Percentiles rank a stretch among this genome's conserved stretches.
Conservation (phyloP, 208 protist genomes). For the Angomonas desouzai region DNA sequence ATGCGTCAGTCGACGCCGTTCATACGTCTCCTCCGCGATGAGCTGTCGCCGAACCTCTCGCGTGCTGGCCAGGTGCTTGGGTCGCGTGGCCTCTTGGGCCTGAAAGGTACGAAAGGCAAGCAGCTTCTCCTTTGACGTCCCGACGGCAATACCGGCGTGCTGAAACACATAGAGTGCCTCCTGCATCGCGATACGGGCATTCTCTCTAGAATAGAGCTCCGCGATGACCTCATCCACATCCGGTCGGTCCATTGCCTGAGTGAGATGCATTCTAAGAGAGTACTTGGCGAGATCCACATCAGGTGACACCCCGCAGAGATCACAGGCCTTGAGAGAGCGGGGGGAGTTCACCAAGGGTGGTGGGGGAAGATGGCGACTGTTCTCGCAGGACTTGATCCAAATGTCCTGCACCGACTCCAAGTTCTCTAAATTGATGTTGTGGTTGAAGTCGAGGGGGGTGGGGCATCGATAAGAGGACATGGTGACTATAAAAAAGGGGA, state of each 20-base stretch:
- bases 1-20: constrained; percentile 7
- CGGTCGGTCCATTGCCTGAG: constrained; percentile 26
- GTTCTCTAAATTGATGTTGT: constrained; percentile 38
- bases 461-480: neutral
- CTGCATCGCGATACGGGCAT: constrained; percentile 22
- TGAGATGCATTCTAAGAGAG: constrained; percentile 53
- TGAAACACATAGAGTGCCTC: constrained; percentile 46
- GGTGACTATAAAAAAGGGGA: neutral
- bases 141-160: constrained; percentile 33
- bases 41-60: constrained; percentile 34
- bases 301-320: constrained; percentile 21
- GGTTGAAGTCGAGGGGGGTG: constrained; percentile 1
- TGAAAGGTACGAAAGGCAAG: constrained; percentile 36
- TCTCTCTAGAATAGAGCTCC: constrained; percentile 11
- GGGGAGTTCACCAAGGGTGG: constrained; percentile 55
- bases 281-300: constrained; percentile 29
- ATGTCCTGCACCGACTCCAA: constrained; percentile 53
- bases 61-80: constrained; percentile 22
- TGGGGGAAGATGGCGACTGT: constrained; percentile 23
- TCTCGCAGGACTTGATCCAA: constrained; percentile 39
- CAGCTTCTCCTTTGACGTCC: constrained; percentile 62
- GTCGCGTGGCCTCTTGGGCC: constrained; percentile 38
- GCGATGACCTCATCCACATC: constrained; percentile 15
- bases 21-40: constrained; percentile 19
- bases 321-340: constrained; percentile 50